phyloP scores from a whole-genome alignment of 352 stramenopile species.

The Phytophthora podocarpi region DNA sequence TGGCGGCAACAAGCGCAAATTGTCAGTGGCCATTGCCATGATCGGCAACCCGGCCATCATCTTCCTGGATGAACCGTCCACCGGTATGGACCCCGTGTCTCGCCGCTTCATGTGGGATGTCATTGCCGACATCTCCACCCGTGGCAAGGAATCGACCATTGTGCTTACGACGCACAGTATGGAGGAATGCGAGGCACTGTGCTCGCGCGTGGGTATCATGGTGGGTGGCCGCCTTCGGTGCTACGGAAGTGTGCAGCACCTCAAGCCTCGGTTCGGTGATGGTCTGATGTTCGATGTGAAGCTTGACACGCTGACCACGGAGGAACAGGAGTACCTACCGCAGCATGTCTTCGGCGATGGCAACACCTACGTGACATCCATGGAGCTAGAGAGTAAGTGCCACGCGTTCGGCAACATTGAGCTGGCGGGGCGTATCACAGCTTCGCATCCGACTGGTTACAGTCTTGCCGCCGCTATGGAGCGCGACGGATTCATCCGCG shows the following conservation, averaged over 20 bases:
- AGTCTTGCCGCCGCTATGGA: slow-evolving; percentile 56
- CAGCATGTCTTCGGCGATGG: too few relatives aligned
- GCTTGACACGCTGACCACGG: slow-evolving; percentile 32
- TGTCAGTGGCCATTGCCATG: slow-evolving; percentile 95
- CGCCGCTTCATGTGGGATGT: slow-evolving; percentile 94
- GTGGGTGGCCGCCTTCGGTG: slow-evolving; percentile 77
- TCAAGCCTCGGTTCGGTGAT: slow-evolving; percentile 83
- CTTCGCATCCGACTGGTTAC: slow-evolving; percentile 71
- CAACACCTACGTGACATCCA: too few relatives aligned
- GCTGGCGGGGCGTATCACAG: slow-evolving; percentile 48
- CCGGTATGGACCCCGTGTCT: slow-evolving; percentile 95
- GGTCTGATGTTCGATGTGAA: slow-evolving; percentile 91
- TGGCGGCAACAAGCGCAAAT: slow-evolving; percentile 95
- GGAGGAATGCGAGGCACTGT: slow-evolving; percentile 95
- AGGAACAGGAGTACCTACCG: too few relatives aligned
- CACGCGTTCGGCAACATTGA: slow-evolving; percentile 42
- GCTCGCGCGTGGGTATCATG: slow-evolving; percentile 95
- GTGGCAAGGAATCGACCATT: slow-evolving; percentile 74
- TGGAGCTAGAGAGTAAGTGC: slow-evolving; percentile 47
- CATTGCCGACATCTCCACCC: slow-evolving; percentile 80
- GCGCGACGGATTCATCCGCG: slow-evolving; percentile 51
- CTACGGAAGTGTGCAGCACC: slow-evolving; percentile 91
- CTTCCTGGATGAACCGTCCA: slow-evolving; percentile 92
- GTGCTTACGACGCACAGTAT: slow-evolving; percentile 96
- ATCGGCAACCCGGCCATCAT: slow-evolving; percentile 93